Evolutionary conservation across 2,329 filamentous ascomycete genomes (phyloP), one percentile per base, ranked within the genome.

Genomic region (Colletotrichum filicis): DNA sequence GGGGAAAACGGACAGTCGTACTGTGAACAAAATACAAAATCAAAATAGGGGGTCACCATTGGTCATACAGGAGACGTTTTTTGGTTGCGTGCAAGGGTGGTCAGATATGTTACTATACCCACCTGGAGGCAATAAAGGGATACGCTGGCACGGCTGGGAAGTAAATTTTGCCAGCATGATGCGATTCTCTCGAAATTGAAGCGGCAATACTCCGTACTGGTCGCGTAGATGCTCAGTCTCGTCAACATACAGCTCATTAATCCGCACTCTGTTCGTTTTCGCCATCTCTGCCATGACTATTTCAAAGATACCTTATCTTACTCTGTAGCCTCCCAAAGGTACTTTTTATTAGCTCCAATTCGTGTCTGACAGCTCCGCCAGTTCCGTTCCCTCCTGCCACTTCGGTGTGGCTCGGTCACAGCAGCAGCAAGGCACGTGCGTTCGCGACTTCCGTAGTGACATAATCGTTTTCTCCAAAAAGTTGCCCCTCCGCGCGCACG

Each of bases 21-120:
- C 30, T 42, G 59, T 49, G 46, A 49, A 49, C 19, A 49, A 49
- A 49, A 62, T 81, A 74, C 68, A 80, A 79, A 74, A 35, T 61
- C 58, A 60, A 28, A 63, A 49, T 11, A 24, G 26, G 26, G 42
- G 42, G 16, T n/a, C 42, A 49, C n/a, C 42, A 49, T 49, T 49
- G 42, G 19, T 49, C 9, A 49, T 49, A 22, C 42, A 49, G 19
- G 7, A 49, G 42, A 49, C 19, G 2, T 22, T n/a, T 49, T 16
- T 37, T 19, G 19, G 42, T 49, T 22, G 7, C 42, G 19, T 3
- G 19, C 42, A 49, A 49, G 8, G 19, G 42, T 19, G 19, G 42
- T 11, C 8, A 22, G 22, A 7, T 42, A 49, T 49, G 19, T 49
- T 49, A 9, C 42, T 19, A 19, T 49, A n/a, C 37, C 37, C 19